A percentile compares a stretch with the other conserved stretches of the same genome.
phyloP scores from a whole-genome alignment of 2,329 filamentous ascomycete species.

The Eurotiales sp. region DNA sequence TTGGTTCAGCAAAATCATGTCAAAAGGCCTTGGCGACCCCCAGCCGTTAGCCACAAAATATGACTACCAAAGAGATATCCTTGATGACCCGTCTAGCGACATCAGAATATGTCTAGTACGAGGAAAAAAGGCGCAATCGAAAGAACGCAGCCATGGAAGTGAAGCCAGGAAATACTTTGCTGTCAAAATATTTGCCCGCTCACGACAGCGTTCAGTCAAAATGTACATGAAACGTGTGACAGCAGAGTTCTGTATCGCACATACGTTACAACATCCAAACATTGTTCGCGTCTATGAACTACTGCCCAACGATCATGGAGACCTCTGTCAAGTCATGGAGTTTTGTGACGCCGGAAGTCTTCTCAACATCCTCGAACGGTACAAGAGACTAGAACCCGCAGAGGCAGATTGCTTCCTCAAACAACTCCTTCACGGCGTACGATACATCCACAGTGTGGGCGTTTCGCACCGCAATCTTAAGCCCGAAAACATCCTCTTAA shows the following conservation, averaged over 20 bases:
- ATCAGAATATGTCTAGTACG: slow-evolving; percentile 7
- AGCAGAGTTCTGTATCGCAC: slow-evolving; percentile 16
- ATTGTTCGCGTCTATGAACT: slow-evolving; percentile 26
- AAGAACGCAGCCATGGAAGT: no score
- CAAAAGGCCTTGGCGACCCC: not conserved
- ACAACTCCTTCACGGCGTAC: slow-evolving; percentile 39
- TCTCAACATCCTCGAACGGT: slow-evolving; percentile 75
- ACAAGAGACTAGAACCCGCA: slow-evolving; percentile 68
- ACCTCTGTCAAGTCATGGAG: slow-evolving; percentile 28
- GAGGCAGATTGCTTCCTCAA: slow-evolving; percentile 92
- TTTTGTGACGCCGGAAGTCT: slow-evolving; percentile 77
- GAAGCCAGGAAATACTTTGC: slow-evolving; percentile 20
- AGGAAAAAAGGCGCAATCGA: slow-evolving; percentile 20
- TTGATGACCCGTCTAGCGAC: not conserved
- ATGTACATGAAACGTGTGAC: slow-evolving; percentile 6
- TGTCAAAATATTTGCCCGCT: slow-evolving; percentile 27
- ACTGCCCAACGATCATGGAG: slow-evolving; percentile 23
- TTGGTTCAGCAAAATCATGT: not conserved
- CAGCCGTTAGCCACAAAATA: slow-evolving; percentile 1
- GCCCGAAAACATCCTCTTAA: slow-evolving; percentile 87
- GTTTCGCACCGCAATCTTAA: slow-evolving; percentile 94
- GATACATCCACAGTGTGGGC: slow-evolving; percentile 71
- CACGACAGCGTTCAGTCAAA: not conserved
- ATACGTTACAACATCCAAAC: slow-evolving; percentile 23
- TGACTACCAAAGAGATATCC: slow-evolving; percentile 1